Evolutionary conservation across 345 rosid genomes (phyloP).

Genomic region (thale cress (Arabidopsis thaliana)): TAIR10.1 NC_003070.9:9517001-9517500

Average conservation of each 20-base stretch:
- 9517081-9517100: too few species aligned
- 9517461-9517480: conserved; percentile 46
- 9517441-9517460: conserved; percentile 55
- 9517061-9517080: too few species aligned
- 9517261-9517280: conserved; percentile 71
- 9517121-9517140: background rate
- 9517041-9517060: too few species aligned
- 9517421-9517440: conserved; percentile 62
- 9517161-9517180: background rate
- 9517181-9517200: background rate
- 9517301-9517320: conserved; percentile 76
- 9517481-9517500: conserved; percentile 67
- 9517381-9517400: conserved; percentile 67
- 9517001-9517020: too few species aligned
- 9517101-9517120: too few species aligned
- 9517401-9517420: conserved; percentile 68
- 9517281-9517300: conserved; percentile 75
- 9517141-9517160: background rate
- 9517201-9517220: background rate
- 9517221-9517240: conserved; percentile 67
- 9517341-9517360: conserved; percentile 77
- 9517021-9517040: too few species aligned
- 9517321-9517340: conserved; percentile 61
- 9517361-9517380: conserved; percentile 74
- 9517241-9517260: conserved; percentile 80